Percentiles rank a stretch among this genome's conserved stretches.
Conservation (phyloP, 208 protist species). For the Crithidia fasciculata region DNA sequence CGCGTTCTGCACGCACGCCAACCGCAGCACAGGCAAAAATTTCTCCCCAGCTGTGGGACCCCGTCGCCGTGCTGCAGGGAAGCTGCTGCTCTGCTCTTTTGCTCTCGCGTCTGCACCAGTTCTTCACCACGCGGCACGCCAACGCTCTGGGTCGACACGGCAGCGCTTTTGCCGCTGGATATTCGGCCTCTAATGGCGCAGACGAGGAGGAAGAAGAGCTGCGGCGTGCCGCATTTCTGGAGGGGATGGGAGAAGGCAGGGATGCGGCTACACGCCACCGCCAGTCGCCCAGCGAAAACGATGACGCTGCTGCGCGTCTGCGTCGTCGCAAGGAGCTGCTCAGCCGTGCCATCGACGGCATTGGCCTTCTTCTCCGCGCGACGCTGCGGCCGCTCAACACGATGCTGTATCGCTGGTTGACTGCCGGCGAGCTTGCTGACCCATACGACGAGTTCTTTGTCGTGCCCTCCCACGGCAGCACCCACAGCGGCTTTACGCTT, state of each 20-base stretch:
- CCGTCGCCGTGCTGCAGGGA: conserved; percentile 18
- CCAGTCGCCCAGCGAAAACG: background rate
- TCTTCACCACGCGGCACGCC: conserved; percentile 37
- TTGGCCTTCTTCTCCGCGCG: conserved; percentile 58
- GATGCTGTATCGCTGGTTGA: conserved; percentile 74
- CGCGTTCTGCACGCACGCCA: background rate
- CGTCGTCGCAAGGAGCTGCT: conserved; percentile 30
- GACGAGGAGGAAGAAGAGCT: too few relatives aligned
- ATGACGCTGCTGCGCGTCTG: conserved; percentile 3
- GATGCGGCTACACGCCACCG: background rate
- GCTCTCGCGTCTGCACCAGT: conserved; percentile 55
- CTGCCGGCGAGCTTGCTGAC: conserved; percentile 57
- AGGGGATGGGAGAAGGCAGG: background rate
- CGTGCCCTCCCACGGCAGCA: conserved; percentile 66
- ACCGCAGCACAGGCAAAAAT: background rate
- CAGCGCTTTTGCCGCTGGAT: background rate
- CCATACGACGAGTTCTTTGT: conserved; percentile 90
- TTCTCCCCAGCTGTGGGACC: conserved; percentile 18
- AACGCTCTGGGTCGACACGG: conserved; percentile 43
- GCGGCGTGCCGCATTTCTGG: too few relatives aligned
- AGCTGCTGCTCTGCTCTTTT: conserved; percentile 66
- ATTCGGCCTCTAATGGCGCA: too few relatives aligned
- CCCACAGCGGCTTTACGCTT: conserved; percentile 62
- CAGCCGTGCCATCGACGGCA: conserved; percentile 47
- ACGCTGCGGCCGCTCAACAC: conserved; percentile 61